Evolutionary conservation across 805 yeast genomes (phyloP).

Genomic region (Komagataella phaffii): DNA sequence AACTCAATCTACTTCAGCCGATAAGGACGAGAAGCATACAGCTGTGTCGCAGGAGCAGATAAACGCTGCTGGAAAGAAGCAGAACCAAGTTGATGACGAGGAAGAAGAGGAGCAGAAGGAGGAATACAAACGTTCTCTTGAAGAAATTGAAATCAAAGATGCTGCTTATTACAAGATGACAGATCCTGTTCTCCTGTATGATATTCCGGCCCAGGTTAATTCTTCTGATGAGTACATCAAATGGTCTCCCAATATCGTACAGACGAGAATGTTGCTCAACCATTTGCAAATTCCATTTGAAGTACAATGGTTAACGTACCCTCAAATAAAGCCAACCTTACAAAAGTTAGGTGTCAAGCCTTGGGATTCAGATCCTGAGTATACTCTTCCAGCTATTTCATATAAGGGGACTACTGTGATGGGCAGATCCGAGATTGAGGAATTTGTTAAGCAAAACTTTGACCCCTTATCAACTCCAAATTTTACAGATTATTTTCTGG

Average conservation of each 20-base stretch:
- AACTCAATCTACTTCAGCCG: neutral
- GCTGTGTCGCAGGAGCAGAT: neutral
- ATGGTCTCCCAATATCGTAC: constrained; percentile 2
- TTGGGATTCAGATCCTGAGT: neutral
- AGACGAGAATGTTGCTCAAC: constrained; percentile 1
- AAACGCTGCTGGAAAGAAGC: neutral
- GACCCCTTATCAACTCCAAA: neutral
- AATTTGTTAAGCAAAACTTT: neutral
- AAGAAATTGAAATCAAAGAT: neutral
- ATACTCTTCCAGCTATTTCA: constrained; percentile 1
- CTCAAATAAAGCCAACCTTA: constrained; percentile 1
- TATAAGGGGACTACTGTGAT: neutral
- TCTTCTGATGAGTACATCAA: neutral
- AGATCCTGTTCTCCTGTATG: neutral
- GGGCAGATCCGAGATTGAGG: constrained; percentile 1
- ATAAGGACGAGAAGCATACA: neutral
- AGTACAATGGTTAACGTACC: constrained; percentile 1
- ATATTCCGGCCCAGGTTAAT: neutral
- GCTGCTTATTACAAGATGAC: neutral
- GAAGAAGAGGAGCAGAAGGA: neutral
- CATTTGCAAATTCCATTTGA: constrained; percentile 1
- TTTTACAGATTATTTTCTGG: neutral
- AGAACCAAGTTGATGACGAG: neutral
- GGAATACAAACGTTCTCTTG: neutral
- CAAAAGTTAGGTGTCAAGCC: neutral